Conservation (phyloP, 140 eudicot species). For the Senecio squalidus region DNA sequence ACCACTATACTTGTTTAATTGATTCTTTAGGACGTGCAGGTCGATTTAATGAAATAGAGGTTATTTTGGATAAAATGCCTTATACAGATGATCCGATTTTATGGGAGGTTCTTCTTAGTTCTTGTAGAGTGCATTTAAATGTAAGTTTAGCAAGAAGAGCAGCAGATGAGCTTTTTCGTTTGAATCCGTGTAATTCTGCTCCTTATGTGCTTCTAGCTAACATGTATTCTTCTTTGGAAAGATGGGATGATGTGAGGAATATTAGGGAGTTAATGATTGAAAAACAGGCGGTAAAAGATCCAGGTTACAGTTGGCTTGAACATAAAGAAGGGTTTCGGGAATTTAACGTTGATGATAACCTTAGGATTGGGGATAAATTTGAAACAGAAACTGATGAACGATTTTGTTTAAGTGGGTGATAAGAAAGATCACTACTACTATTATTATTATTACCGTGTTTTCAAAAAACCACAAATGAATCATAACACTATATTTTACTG, state of each 20-base stretch:
- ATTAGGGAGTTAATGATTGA: slow-evolving; percentile 51
- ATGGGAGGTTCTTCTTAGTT: slow-evolving; percentile 85
- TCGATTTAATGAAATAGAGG: slow-evolving; percentile 75
- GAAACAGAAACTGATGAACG: slow-evolving; percentile 17
- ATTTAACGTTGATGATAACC: slow-evolving; percentile 2
- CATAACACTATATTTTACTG: too few species aligned
- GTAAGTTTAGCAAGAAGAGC: slow-evolving; percentile 60
- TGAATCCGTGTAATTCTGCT: slow-evolving; percentile 55
- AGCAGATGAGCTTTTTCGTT: slow-evolving; percentile 54
- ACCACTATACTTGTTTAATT: slow-evolving; percentile 78
- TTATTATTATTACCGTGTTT: too few species aligned
- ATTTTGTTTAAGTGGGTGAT: slow-evolving; percentile 16
- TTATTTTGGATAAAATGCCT: slow-evolving; percentile 43
- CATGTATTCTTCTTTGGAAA: slow-evolving; percentile 68
- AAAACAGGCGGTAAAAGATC: slow-evolving; percentile 48
- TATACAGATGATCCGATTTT: slow-evolving; percentile 54
- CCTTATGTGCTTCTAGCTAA: slow-evolving; percentile 83
- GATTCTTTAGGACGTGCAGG: slow-evolving; percentile 84
- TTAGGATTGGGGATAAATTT: slow-evolving; percentile 7
- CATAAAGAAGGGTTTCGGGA: slow-evolving; percentile 27
- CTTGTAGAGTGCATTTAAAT: slow-evolving; percentile 68
- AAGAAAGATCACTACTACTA: slow-evolving; percentile 3
- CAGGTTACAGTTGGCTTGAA: slow-evolving; percentile 80
- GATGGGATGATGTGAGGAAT: slow-evolving; percentile 71
- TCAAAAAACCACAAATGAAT: too few species aligned